phyloP scores from a whole-genome alignment of 2,329 filamentous ascomycete species.

The Claviceps maximensis region DNA sequence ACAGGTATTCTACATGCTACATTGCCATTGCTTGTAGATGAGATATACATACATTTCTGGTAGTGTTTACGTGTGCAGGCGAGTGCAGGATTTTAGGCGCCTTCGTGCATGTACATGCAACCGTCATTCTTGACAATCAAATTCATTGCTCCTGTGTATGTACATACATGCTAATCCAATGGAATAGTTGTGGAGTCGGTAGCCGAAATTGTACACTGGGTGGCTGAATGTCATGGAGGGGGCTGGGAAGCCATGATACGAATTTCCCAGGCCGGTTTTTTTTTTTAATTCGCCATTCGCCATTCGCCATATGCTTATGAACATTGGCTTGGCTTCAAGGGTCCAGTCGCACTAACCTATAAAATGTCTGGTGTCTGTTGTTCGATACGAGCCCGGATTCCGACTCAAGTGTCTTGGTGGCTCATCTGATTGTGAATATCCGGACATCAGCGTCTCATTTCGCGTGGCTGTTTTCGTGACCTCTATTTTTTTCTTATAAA shows the following conservation, averaged over 20 bases:
- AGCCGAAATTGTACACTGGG: conserved; percentile 5
- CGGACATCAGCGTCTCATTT: no score
- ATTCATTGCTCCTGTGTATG: no score
- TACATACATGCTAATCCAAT: background rate
- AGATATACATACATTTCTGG: no score
- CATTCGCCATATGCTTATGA: background rate
- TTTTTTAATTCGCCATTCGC: background rate
- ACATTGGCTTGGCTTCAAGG: background rate
- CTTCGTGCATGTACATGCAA: no score
- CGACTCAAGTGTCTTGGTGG: background rate
- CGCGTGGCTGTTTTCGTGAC: no score
- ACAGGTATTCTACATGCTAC: no score
- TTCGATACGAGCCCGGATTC: background rate
- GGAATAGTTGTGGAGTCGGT: background rate
- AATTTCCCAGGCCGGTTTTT: background rate
- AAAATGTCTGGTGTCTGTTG: no score
- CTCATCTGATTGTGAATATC: background rate
- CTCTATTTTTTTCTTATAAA: no score
- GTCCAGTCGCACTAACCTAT: background rate
- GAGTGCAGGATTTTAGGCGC: no score
- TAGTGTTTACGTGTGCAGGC: no score
- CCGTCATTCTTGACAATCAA: background rate
- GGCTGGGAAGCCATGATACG: background rate
- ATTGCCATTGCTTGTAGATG: no score
- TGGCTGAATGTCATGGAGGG: no score